Conservation (phyloP, 2,329 filamentous ascomycete genomes). For the Alternaria conjuncta region DNA sequence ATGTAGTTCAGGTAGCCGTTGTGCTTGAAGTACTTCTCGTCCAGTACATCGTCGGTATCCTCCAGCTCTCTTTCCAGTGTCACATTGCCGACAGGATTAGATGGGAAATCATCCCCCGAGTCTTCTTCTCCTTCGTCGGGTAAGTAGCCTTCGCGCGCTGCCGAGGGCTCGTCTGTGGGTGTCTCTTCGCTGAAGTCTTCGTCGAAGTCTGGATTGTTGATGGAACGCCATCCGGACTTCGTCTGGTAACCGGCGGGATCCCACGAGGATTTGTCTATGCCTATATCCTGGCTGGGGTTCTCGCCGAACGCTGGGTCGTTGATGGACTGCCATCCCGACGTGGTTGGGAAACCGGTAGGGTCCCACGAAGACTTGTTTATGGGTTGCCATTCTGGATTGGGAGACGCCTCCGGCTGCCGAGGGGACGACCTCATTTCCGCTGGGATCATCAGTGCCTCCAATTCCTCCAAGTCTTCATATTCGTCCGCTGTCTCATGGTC, state of each 20-base stretch:
- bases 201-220: not conserved
- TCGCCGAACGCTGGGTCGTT: not conserved
- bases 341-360: not conserved
- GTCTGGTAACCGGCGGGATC: not conserved
- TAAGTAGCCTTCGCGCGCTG: not conserved
- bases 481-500: not conserved
- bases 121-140: not conserved
- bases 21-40: constrained; percentile 9
- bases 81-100: not conserved
- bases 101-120: not conserved
- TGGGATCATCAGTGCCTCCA: not conserved
- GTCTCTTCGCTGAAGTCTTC: not conserved
- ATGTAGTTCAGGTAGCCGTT: constrained; percentile 3
- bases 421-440: not conserved
- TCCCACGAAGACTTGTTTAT: not conserved
- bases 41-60: not conserved
- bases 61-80: not conserved
- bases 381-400: not conserved
- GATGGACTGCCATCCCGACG: not conserved
- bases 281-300: not conserved
- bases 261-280: not conserved
- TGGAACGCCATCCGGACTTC: not conserved
- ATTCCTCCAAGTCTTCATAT: not conserved
- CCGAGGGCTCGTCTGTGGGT: not conserved
- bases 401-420: not conserved